Percentiles rank a stretch among this genome's conserved stretches.
These are phyloP conservation scores for Lasiosphaeria hispida DNA, from an alignment of 495 filamentous ascomycete species.

Conservation along the genomic window DNA sequence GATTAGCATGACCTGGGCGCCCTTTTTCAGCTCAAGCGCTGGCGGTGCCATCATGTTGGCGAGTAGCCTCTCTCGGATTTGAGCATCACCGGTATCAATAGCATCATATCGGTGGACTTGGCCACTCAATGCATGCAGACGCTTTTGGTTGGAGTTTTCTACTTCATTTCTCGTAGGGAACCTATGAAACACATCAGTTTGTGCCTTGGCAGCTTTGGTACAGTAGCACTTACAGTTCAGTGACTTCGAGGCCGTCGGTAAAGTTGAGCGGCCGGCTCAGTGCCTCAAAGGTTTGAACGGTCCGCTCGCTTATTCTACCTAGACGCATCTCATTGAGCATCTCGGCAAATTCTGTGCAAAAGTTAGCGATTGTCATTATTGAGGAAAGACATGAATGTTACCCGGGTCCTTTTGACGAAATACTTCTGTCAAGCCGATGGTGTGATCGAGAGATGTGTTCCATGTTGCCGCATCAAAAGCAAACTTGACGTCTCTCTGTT, in stretches of 20 bases:
- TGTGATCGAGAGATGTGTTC: slow-evolving; percentile 90
- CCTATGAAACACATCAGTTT: slow-evolving; percentile 36
- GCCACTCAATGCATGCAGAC: slow-evolving; percentile 72
- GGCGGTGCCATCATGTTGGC: slow-evolving; percentile 89
- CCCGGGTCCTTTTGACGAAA: slow-evolving; percentile 93
- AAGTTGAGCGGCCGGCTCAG: slow-evolving; percentile 69
- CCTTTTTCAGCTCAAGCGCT: slow-evolving; percentile 76
- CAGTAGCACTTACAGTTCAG: slow-evolving; percentile 65
- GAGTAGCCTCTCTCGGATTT: slow-evolving; percentile 72
- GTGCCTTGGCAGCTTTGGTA: background rate
- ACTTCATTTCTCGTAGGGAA: slow-evolving; percentile 92
- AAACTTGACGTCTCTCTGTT: slow-evolving; percentile 72
- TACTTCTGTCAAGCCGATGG: slow-evolving; percentile 90
- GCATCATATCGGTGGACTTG: slow-evolving; percentile 65
- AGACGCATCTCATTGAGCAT: slow-evolving; percentile 99
- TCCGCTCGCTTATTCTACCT: slow-evolving; percentile 68
- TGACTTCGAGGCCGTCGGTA: slow-evolving; percentile 78
- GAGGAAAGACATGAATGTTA: slow-evolving; percentile 33
- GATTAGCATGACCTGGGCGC: slow-evolving; percentile 98
- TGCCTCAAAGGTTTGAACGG: slow-evolving; percentile 66
- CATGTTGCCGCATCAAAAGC: slow-evolving; percentile 89
- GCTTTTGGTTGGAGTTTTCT: slow-evolving; percentile 74
- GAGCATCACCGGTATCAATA: slow-evolving; percentile 70
- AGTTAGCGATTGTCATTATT: slow-evolving; percentile 18
- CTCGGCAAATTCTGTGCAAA: slow-evolving; percentile 65